Evolutionary conservation across 139 green algal genomes (phyloP), one percentile per base, ranked within the genome.

Genomic region (Dunaliella primolecta): DNA sequence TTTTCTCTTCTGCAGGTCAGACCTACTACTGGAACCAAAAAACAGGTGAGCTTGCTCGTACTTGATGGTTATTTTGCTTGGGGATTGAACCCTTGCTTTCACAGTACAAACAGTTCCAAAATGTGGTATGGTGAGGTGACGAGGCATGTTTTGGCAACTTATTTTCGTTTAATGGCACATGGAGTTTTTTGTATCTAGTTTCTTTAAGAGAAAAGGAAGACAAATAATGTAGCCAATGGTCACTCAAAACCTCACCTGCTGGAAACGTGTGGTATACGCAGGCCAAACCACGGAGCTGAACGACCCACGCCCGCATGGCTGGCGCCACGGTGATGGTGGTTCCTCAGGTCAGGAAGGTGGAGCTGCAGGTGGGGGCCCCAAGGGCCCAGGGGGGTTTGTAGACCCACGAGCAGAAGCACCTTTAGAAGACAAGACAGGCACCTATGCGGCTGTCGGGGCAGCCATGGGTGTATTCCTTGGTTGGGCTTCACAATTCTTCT

Each of bases 1-100:
- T 64, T 64, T 64, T 64, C 46, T 64, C 46, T 15, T 64, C 15
- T 64, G 46, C 84, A 2, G 87, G 87, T 3, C 37, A 85, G 11
- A 30, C 85, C 0, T 90, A 90, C 72, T 90, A 86, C 36, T 90
- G 87, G 87, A 90, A 90, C 71, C 84, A 90, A 38, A 35, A 74
- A 1, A 87, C 80, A 25, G 83, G 84, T 87, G 57, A n/a, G 74
- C 29, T n/a, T 3, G 36, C 25, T 3, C 75, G 75, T 25, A 31
- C n/a, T 32, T 7, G 7, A 80, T 25, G 75, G 31, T 31, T 30
- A 46, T 81, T 3, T 70, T 57, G 75, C 75, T 27, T 46, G 31
- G 20, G 31, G 21, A 21, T 2, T 81, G 23, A n/a, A 7, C 21
- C 27, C 75, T 27, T 81, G 32, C 75, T 37, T 81, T 3, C 2